These are phyloP conservation scores for Croton laevigatus DNA, from an alignment of 441 rosid genomes.

Conservation along the genomic window DNA sequence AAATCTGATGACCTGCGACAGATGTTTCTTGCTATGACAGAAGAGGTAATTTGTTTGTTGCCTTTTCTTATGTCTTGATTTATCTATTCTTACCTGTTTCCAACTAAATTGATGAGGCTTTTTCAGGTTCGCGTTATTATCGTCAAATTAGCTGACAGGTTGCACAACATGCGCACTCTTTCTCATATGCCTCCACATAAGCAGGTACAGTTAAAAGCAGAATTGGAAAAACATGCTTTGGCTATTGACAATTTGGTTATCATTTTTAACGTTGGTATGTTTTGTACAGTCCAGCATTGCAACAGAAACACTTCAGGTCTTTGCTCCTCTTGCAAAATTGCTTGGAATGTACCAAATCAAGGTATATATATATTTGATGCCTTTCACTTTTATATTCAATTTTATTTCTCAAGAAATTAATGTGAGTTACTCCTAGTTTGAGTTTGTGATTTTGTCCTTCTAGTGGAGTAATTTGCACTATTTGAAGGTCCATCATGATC, in stretches of 20 bases:
- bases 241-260: constrained; percentile 21
- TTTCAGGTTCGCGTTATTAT: constrained; percentile 96
- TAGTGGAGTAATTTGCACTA: constrained; percentile 4
- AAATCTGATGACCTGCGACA: constrained; percentile 98
- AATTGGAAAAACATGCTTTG: constrained; percentile 7
- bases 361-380: constrained; percentile 39
- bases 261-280: constrained; percentile 29
- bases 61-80: neutral
- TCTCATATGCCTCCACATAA: constrained; percentile 92
- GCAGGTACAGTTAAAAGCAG: constrained; percentile 53
- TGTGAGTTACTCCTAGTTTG: neutral
- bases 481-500: neutral
- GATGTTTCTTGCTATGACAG: constrained; percentile 98
- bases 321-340: constrained; percentile 96
- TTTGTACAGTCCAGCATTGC: constrained; percentile 87
- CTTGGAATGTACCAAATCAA: constrained; percentile 96
- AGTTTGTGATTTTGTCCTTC: neutral
- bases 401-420: no score
- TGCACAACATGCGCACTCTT: constrained; percentile 98
- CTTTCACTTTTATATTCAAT: neutral
- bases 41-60: constrained; percentile 54
- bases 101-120: constrained; percentile 23
- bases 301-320: constrained; percentile 90
- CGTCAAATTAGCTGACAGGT: constrained; percentile 96
- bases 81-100: constrained; percentile 7